Evolutionary conservation across 2,329 filamentous ascomycete genomes (phyloP).

Genomic region (Monosporascus cannonballus): DNA sequence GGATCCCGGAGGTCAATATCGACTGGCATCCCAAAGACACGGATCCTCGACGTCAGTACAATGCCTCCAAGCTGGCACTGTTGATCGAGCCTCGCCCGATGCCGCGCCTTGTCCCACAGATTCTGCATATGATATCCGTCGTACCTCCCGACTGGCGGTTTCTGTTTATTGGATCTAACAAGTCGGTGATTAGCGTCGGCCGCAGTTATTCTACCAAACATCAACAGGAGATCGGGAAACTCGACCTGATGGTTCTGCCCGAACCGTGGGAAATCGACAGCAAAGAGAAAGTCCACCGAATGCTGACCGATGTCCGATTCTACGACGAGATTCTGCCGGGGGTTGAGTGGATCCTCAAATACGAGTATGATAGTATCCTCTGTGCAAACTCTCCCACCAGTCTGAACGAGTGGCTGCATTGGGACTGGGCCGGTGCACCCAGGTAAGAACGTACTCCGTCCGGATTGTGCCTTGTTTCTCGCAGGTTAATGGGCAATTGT

Average conservation of each 20-base stretch:
- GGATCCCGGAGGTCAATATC: slow-evolving; percentile 30
- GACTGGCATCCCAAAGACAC: slow-evolving; percentile 27
- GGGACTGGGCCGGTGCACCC: slow-evolving; percentile 48
- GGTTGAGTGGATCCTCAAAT: slow-evolving; percentile 49
- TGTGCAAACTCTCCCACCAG: slow-evolving; percentile 47
- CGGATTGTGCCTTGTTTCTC: background rate
- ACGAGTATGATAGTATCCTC: slow-evolving; percentile 49
- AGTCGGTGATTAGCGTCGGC: slow-evolving; percentile 39
- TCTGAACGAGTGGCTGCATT: slow-evolving; percentile 48
- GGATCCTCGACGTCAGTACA: slow-evolving; percentile 32
- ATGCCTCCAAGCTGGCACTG: slow-evolving; percentile 45
- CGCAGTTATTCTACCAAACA: slow-evolving; percentile 40
- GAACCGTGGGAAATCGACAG: slow-evolving; percentile 38
- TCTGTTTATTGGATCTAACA: slow-evolving; percentile 43
- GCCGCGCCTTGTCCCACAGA: slow-evolving; percentile 41
- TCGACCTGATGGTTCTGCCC: slow-evolving; percentile 44
- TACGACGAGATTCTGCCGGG: slow-evolving; percentile 45
- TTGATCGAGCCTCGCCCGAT: slow-evolving; percentile 44
- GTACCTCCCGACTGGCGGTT: slow-evolving; percentile 50
- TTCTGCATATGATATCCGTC: slow-evolving; percentile 46
- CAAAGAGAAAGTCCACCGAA: slow-evolving; percentile 41
- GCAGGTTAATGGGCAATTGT: background rate
- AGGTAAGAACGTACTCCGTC: slow-evolving; percentile 27
- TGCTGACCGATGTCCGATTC: slow-evolving; percentile 45
- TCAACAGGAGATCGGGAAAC: slow-evolving; percentile 44